These are phyloP conservation scores for Holtermannia corniformis DNA, from an alignment of 768 basidiomycete genomes.

Conservation along the genomic window DNA sequence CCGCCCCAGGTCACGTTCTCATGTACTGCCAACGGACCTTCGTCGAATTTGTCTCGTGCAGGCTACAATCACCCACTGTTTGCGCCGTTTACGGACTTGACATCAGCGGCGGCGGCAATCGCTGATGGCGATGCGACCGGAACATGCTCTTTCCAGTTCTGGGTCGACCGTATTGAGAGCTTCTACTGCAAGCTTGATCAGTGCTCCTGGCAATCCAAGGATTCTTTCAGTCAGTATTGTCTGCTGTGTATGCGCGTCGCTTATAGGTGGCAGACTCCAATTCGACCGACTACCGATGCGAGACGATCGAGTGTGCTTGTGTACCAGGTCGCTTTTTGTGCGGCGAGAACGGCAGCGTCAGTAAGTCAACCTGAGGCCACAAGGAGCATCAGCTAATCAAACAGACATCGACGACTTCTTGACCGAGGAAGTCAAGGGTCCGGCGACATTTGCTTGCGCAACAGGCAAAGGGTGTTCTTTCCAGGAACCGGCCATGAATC, in stretches of 20 bases:
- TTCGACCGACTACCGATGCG: slow-evolving; percentile 66
- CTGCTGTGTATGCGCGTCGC: slow-evolving; percentile 36
- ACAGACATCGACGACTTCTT: slow-evolving; percentile 94
- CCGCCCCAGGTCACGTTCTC: slow-evolving; percentile 95
- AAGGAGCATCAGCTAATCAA: too few relatives aligned
- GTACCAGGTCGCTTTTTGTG: slow-evolving; percentile 92
- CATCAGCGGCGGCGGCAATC: slow-evolving; percentile 2
- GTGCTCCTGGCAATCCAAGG: slow-evolving; percentile 47
- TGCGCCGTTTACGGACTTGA: slow-evolving; percentile 8
- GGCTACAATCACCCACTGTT: slow-evolving; percentile 12
- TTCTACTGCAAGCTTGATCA: slow-evolving; percentile 83
- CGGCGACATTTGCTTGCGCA: slow-evolving; percentile 72
- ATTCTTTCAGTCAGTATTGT: slow-evolving; percentile 12
- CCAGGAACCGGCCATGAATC: slow-evolving; percentile 94
- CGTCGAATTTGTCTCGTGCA: slow-evolving; percentile 19
- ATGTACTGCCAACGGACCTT: slow-evolving; percentile 47
- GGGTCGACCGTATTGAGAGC: slow-evolving; percentile 87
- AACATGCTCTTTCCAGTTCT: slow-evolving; percentile 92
- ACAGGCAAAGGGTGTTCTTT: slow-evolving; percentile 70
- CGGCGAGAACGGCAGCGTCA: slow-evolving; percentile 86
- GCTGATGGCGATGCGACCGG: slow-evolving; percentile 46
- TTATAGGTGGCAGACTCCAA: slow-evolving; percentile 56
- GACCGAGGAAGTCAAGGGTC: slow-evolving; percentile 77
- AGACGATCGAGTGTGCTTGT: slow-evolving; percentile 78
- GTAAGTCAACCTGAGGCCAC: slow-evolving; percentile 46